Percentiles rank a stretch among this genome's conserved stretches.
These are phyloP conservation scores for Boletellus deceptivus DNA, from an alignment of 1,284 basidiomycete genomes.

Conservation along the genomic window DNA sequence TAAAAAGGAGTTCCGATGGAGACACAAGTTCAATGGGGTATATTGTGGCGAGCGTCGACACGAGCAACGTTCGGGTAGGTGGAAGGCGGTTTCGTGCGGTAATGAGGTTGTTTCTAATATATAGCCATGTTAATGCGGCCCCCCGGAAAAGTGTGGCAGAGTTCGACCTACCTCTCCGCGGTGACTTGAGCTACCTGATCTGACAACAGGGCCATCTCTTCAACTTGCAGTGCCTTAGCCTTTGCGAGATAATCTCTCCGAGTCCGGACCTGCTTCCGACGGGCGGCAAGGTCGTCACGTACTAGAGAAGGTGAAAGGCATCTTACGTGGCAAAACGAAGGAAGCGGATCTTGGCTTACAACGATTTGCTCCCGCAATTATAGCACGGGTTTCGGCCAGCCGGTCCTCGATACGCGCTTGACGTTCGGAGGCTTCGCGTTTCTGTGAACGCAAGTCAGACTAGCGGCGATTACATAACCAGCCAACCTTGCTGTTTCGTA, in stretches of 20 bases:
- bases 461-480: constrained; percentile 28
- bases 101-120: constrained; percentile 43
- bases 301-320: constrained; percentile 33
- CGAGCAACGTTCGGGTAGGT: constrained; percentile 62
- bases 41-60: constrained; percentile 75
- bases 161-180: constrained; percentile 23
- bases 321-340: constrained; percentile 16
- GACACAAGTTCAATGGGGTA: constrained; percentile 88
- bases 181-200: constrained; percentile 34
- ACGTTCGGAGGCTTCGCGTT: constrained; percentile 61
- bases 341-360: constrained; percentile 41
- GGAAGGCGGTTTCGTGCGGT: constrained; percentile 49
- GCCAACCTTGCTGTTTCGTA: constrained; percentile 2
- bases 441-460: constrained; percentile 39
- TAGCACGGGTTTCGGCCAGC: constrained; percentile 37
- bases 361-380: constrained; percentile 43
- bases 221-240: constrained; percentile 43
- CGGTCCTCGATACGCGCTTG: constrained; percentile 52
- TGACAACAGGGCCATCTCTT: constrained; percentile 36
- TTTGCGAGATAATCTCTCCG: constrained; percentile 49
- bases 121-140: constrained; percentile 2
- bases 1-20: constrained; percentile 79
- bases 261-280: constrained; percentile 41
- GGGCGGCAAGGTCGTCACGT: constrained; percentile 41
- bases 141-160: not conserved